Conservation (phyloP, 2,329 filamentous ascomycete species). For the Fusarium circinatum region DNA sequence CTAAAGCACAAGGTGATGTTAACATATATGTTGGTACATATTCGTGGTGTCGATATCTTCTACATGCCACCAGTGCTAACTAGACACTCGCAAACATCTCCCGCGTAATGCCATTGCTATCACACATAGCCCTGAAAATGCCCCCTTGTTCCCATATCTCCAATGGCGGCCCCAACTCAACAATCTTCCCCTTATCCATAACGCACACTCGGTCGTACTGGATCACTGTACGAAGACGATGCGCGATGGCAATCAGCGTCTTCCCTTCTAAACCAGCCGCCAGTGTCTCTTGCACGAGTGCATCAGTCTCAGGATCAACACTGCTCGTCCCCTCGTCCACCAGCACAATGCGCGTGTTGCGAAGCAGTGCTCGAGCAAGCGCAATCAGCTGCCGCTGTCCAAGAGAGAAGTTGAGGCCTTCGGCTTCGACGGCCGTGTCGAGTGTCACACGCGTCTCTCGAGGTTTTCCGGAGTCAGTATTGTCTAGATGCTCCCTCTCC, state of each 20-base stretch:
- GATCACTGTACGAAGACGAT: background rate
- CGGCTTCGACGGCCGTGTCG: background rate
- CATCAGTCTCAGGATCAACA: background rate
- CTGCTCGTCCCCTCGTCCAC: background rate
- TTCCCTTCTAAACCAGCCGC: background rate
- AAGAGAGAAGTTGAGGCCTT: background rate
- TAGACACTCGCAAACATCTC: background rate
- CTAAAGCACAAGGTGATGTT: background rate
- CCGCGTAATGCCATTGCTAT: background rate
- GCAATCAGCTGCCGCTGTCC: background rate
- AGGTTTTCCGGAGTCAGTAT: background rate
- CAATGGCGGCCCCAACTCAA: background rate
- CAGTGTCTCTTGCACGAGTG: background rate
- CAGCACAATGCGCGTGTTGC: background rate
- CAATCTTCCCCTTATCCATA: background rate
- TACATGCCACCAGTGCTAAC: background rate
- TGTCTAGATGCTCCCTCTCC: background rate
- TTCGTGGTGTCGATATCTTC: accelerated
- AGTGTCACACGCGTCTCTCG: background rate
- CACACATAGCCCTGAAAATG: background rate
- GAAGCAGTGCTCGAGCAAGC: background rate
- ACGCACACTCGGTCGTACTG: background rate
- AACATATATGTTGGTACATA: accelerated
- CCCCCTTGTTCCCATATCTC: background rate
- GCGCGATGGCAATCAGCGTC: background rate